A percentile compares a stretch with the other conserved stretches of the same genome.
Conservation (phyloP, 192 early-diverging fungal genomes). For the Coemansia reversa region DNA sequence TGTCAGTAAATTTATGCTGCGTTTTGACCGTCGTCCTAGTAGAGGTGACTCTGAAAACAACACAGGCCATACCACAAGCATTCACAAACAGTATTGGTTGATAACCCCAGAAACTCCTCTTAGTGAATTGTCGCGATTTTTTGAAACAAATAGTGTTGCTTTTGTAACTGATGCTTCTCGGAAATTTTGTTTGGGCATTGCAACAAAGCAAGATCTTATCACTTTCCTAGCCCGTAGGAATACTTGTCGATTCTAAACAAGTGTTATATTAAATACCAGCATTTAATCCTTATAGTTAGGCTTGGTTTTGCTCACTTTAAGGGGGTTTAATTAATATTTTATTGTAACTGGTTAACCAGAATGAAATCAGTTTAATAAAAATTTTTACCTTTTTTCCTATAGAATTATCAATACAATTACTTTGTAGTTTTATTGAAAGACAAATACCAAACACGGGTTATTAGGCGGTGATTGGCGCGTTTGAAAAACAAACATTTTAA, state of each 20-base stretch:
- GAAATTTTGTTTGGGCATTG: slow-evolving; percentile 78
- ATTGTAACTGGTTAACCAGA: too few relatives aligned
- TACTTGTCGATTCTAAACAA: slow-evolving; percentile 8
- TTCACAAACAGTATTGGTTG: slow-evolving; percentile 59
- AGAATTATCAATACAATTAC: too few relatives aligned
- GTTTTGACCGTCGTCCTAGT: slow-evolving; percentile 40
- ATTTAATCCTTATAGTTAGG: too few relatives aligned
- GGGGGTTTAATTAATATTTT: too few relatives aligned
- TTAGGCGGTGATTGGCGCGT: too few relatives aligned
- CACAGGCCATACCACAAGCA: neutral
- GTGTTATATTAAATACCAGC: neutral
- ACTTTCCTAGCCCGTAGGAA: slow-evolving; percentile 65
- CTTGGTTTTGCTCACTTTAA: too few relatives aligned
- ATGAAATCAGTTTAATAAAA: too few relatives aligned
- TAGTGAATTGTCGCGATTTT: slow-evolving; percentile 75
- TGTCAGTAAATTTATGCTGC: slow-evolving; percentile 66
- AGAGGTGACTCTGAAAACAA: neutral
- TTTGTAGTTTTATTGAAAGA: too few relatives aligned
- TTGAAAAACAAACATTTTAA: too few relatives aligned
- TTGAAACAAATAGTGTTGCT: slow-evolving; percentile 78
- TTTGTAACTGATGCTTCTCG: slow-evolving; percentile 79
- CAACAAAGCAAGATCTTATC: slow-evolving; percentile 75
- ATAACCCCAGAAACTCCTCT: slow-evolving; percentile 81
- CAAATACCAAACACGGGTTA: too few relatives aligned
- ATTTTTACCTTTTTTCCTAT: too few relatives aligned